Base-by-base conservation (phyloP, 805 yeast genomes). In the Torulaspora indica region DNA sequence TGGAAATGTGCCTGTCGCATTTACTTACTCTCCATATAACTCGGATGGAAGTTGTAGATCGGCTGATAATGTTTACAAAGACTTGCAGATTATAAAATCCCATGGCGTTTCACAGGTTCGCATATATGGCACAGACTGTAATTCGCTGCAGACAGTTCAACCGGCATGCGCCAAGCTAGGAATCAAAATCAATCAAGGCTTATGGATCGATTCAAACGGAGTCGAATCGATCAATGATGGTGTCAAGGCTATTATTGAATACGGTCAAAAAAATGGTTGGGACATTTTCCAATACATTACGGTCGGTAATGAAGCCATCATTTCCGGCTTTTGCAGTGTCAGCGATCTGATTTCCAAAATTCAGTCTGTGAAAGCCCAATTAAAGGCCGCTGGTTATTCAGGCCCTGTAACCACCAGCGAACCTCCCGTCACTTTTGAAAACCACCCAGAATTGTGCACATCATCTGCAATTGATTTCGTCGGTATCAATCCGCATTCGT, bases 81-180 rank as follows among this genome's bases (percentile, higher is more conserved):
- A 90, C 64, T 70, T 90, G 47, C 52, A 69, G 24, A 56, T 68
- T 47, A 85, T 90, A 55, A 58, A 66, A 20, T 61, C 75, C 44
- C 79, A 78, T 58, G 85, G 88, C 43, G 81, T 89, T 55, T 60
- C 67, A 31, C 75, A 75, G 41, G 68, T 90, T 42, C 79, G 97
- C 70, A 63, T 87, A 42, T 90, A 90, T 61, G 95, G 95, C 55
- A 83, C 86, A 46, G 97, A 90, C 65, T 90, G 97, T 70, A 73
- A 77, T 61, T 77, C 84, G 20, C 66, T 85, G 38, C 58, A 73
- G 24, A 79, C 83, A 2, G 79, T 88, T 30, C 73, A 79, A 55
- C 86, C 93, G 38, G 74, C 73, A 31, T 76, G 83, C 53, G 56
- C 58, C 18, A 40, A 63, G 10, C 66, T 83, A 42, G 95, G 95